Evolutionary conservation across 805 yeast species (phyloP), one percentile per base, ranked within the genome.

Genomic region (Suhomyces pyralidae): DNA sequence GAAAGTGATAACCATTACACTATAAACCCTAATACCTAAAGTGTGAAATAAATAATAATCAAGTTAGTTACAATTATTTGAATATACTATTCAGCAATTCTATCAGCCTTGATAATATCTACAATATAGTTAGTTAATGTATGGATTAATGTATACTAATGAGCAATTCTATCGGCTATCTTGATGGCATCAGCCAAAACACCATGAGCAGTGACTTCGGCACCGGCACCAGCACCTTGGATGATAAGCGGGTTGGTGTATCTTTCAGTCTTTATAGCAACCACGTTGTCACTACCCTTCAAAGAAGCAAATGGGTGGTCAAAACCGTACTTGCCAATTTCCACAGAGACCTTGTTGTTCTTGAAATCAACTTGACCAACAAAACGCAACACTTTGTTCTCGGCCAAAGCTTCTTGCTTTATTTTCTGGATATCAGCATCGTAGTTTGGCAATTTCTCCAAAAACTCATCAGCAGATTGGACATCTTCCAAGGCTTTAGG

Each of bases 221-320:
- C 84, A 94, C 62, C 96, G 82, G 86, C 85, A 64, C 96, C 99
- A 30, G 99, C 99, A 74, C 99, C 99, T 80, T 94, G 99, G 63
- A 94, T 81, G 57, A 94, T 86, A 68, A 94, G 80, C 50, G 99
- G 99, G 73, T 90, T 90, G 40, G 86, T 82, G 73, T 94, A 94
- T 76, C 99, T 88, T 68, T 89, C 85, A 30, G 97, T 87, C 70
- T 85, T 86, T 75, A 94, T 88, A 20, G 97, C 85, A 56, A 94
- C 86, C 54, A 94, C 97, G 67, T 94, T 94, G 70, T 94, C 98
- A 56, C 97, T 89, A 49, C 99, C 99, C 77, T 89, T 88, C 68
- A 94, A 81, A 10, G 96, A 80, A 42, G 99, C 98, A 67, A 94
- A 94, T 51, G 99, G 98, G 70, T 94, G 98, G 62, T 93, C 86